Percentiles rank a stretch among this genome's conserved stretches.
Evolutionary conservation across 2,329 filamentous ascomycete genomes (phyloP).

Genomic region (Penicillium thymicola): DNA sequence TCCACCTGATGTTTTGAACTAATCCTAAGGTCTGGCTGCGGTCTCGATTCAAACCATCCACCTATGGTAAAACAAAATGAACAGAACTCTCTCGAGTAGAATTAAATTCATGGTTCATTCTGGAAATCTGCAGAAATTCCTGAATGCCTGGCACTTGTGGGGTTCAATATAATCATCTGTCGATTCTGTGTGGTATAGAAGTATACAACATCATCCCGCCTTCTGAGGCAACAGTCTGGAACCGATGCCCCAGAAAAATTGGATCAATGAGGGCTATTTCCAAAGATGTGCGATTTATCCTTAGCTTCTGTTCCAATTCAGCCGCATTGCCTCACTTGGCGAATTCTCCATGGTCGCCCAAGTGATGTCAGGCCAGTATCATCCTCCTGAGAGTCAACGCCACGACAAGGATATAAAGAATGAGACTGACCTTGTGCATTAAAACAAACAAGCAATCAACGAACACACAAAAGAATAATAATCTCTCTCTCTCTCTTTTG

Average conservation of each 20-base stretch:
- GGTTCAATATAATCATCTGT: not conserved
- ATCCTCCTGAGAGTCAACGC: slow-evolving; percentile 13
- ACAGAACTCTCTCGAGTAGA: not conserved
- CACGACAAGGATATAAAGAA: slow-evolving; percentile 21
- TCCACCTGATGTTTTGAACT: not conserved
- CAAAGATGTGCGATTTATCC: not conserved
- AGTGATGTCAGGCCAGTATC: slow-evolving; percentile 21
- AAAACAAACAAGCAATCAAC: not conserved
- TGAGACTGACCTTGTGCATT: not conserved
- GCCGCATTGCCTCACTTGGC: slow-evolving; percentile 11
- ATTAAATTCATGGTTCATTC: not conserved
- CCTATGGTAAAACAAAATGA: not conserved
- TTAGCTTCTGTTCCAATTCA: not conserved
- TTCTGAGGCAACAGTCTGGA: slow-evolving; percentile 15
- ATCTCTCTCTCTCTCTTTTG: not conserved
- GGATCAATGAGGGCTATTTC: not conserved
- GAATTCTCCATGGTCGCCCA: not conserved
- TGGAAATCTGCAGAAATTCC: not conserved
- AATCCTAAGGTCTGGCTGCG: not conserved
- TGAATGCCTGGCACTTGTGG: not conserved
- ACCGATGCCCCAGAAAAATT: slow-evolving; percentile 1
- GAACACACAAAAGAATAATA: not conserved
- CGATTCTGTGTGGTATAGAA: not conserved
- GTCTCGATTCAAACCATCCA: not conserved
- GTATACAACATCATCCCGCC: slow-evolving; percentile 14